Percentiles rank a stretch among this genome's conserved stretches.
Conservation (phyloP, 176 grass and related monocot genomes). For the Juncus effusus region DNA sequence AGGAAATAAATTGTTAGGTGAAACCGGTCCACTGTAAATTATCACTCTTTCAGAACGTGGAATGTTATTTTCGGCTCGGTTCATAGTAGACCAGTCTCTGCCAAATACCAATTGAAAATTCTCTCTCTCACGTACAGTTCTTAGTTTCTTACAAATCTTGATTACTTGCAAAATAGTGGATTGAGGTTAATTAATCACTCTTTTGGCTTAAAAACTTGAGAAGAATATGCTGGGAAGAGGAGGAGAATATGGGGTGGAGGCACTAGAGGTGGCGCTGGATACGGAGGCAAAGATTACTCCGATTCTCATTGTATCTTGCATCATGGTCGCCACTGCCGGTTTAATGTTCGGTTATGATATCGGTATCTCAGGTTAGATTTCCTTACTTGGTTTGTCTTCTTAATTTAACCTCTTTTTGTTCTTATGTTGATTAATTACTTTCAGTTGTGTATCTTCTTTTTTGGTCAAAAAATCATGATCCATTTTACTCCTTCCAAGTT, state of each 20-base stretch:
- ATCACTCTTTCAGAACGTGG: no score
- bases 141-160: no score
- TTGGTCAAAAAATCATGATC: no score
- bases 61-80: no score
- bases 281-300: conserved; percentile 96
- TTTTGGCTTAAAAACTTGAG: not conserved
- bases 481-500: no score
- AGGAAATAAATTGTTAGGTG: no score
- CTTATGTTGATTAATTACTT: not conserved
- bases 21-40: no score
- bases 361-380: conserved; percentile 67
- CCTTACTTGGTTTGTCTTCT: not conserved
- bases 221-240: conserved; percentile 13
- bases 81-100: no score
- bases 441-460: not conserved
- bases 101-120: no score
- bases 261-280: conserved; percentile 41
- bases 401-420: not conserved
- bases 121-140: no score
- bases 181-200: no score
- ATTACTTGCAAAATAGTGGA: no score
- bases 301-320: conserved; percentile 74
- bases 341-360: conserved; percentile 97
- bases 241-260: conserved; percentile 70
- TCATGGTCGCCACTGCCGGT: conserved; percentile 91